Evolutionary conservation across 768 basidiomycete species (phyloP).

Genomic region (Saitozyma sp.): DNA sequence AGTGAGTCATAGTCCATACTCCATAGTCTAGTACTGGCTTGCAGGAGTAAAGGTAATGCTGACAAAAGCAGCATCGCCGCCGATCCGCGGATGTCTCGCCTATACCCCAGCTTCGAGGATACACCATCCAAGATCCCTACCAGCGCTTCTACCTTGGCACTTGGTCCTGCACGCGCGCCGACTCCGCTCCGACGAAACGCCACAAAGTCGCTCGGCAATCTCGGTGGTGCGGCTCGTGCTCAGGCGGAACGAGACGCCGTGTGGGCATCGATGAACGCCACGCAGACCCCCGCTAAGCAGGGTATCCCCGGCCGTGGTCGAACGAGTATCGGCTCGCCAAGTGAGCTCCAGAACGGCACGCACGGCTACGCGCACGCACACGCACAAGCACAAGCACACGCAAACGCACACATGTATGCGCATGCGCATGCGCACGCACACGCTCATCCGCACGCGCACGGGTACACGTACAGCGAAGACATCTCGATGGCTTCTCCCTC

Average conservation of each 20-base stretch:
- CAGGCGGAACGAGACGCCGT: conserved; percentile 24
- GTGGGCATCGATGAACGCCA: conserved; percentile 14
- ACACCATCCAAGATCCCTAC: conserved; percentile 48
- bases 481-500: conserved; percentile 31
- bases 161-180: conserved; percentile 5
- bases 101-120: conserved; percentile 32
- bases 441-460: background rate
- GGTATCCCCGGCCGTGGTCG: conserved; percentile 17
- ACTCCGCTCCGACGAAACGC: conserved; percentile 31
- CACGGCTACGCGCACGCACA: background rate
- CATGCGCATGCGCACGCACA: background rate
- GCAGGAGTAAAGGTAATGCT: background rate
- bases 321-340: conserved; percentile 45
- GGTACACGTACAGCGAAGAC: conserved; percentile 31
- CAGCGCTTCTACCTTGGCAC: conserved; percentile 11
- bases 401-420: background rate
- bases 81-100: conserved; percentile 27
- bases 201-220: conserved; percentile 44
- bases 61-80: conserved; percentile 16
- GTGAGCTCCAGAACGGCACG: conserved; percentile 20
- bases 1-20: conserved; percentile 16
- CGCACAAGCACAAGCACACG: background rate
- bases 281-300: conserved; percentile 34
- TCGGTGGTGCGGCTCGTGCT: conserved; percentile 25
- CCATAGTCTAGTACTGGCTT: background rate